Conservation (phyloP, 1,284 basidiomycete species). For the Leccinum solheimii region DNA sequence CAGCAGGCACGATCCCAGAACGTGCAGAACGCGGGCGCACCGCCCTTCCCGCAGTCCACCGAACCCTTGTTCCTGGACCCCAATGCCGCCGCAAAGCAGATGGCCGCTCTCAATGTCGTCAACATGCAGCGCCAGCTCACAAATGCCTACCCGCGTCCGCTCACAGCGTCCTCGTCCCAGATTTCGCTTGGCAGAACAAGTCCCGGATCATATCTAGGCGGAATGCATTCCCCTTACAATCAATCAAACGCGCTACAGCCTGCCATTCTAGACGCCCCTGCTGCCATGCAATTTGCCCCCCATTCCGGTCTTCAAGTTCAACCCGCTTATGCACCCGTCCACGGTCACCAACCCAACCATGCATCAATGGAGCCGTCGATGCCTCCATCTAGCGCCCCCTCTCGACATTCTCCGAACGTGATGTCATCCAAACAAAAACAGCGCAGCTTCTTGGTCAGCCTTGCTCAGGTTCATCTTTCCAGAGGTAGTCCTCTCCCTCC, state of each 20-base stretch:
- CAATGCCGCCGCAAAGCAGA: conserved; percentile 67
- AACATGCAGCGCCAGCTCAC: conserved; percentile 55
- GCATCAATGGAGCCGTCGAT: conserved; percentile 48
- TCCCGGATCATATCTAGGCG: conserved; percentile 66
- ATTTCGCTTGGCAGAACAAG: conserved; percentile 52
- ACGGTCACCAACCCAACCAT: conserved; percentile 36
- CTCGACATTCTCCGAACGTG: conserved; percentile 34
- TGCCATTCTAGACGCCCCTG: conserved; percentile 27
- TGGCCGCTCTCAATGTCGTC: conserved; percentile 68
- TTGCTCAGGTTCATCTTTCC: conserved; percentile 56
- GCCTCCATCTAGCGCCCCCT: conserved; percentile 34
- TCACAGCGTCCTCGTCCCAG: conserved; percentile 31
- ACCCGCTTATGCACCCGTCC: conserved; percentile 22
- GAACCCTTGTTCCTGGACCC: conserved; percentile 49
- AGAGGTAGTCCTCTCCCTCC: conserved; percentile 65
- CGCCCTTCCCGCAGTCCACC: conserved; percentile 20
- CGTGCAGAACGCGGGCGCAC: conserved; percentile 16
- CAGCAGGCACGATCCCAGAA: conserved; percentile 39
- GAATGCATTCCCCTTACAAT: conserved; percentile 47
- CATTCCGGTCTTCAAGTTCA: conserved; percentile 31
- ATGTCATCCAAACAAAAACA: conserved; percentile 47
- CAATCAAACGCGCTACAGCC: conserved; percentile 43
- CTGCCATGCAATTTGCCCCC: conserved; percentile 32
- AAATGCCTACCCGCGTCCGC: conserved; percentile 50
- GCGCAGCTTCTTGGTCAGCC: conserved; percentile 55